phyloP scores from a whole-genome alignment of 2,329 filamentous ascomycete genomes.

The Tolypocladium amazonense region DNA sequence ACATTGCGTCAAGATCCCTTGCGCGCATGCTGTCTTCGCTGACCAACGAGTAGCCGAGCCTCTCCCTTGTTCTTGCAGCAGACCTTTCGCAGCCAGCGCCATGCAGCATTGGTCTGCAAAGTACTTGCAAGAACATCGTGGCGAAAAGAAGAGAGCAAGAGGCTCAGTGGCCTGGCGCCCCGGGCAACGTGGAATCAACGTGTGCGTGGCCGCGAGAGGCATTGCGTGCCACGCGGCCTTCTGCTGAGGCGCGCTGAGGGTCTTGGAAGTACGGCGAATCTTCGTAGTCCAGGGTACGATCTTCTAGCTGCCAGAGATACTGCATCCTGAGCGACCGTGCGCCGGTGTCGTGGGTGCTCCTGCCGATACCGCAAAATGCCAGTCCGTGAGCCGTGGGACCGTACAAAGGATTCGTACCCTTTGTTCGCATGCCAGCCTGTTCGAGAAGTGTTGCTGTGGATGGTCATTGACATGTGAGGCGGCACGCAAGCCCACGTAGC shows the following conservation, averaged over 20 bases:
- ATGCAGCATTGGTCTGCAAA: not conserved
- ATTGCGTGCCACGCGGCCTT: not conserved
- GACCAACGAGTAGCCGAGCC: not conserved
- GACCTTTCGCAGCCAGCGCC: not conserved
- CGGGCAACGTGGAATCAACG: constrained; percentile 1
- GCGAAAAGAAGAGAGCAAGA: not conserved
- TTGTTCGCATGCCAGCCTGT: not conserved
- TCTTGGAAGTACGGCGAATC: not conserved
- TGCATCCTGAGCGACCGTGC: not conserved
- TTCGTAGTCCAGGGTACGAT: not conserved
- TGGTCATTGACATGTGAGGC: not conserved
- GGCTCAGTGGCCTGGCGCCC: not conserved
- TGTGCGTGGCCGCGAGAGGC: not conserved
- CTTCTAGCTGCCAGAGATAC: not conserved
- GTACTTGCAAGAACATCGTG: not conserved
- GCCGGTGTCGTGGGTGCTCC: not conserved
- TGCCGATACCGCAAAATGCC: not conserved
- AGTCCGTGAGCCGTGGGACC: not conserved
- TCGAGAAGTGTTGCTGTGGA: not conserved
- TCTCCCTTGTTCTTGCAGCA: not conserved
- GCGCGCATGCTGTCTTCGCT: not conserved
- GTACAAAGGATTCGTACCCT: not conserved
- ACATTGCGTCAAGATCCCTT: not conserved
- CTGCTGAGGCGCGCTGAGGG: not conserved
- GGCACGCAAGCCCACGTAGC: constrained; percentile 1